phyloP scores from a whole-genome alignment of 306 rosid genomes.

The Castanopsis chinensis region DNA sequence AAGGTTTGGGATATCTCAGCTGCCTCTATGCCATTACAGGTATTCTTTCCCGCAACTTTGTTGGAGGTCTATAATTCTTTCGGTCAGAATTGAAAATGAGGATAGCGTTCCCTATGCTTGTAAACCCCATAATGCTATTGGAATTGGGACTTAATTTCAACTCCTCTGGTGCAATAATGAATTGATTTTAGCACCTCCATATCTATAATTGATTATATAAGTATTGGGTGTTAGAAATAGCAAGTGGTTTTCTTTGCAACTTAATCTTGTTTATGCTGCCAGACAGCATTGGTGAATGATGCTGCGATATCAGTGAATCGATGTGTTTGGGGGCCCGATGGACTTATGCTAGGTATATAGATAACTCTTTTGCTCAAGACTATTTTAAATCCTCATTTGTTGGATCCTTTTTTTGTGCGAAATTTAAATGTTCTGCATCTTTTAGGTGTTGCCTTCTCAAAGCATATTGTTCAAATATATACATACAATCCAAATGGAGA shows the following conservation, averaged over 20 bases:
- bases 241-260: constrained; percentile 14
- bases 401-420: background rate
- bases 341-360: constrained; percentile 42
- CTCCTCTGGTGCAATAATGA: background rate
- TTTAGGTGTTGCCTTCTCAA: constrained; percentile 44
- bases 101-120: background rate
- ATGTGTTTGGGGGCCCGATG: constrained; percentile 49
- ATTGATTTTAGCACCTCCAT: background rate
- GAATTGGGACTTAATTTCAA: background rate
- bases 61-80: background rate
- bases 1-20: constrained; percentile 42
- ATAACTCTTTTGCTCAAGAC: background rate
- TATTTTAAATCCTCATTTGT: background rate
- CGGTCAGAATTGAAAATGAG: background rate
- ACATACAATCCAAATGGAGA: constrained; percentile 42
- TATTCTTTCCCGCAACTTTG: background rate
- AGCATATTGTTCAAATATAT: constrained; percentile 42
- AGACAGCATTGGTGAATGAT: constrained; percentile 41
- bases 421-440: background rate
- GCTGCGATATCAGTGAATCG: constrained; percentile 42
- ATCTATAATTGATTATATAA: background rate
- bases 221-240: background rate
- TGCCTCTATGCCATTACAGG: constrained; percentile 40
- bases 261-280: constrained; percentile 6
- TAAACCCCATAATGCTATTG: background rate